Evolutionary conservation across 371 early-diverging fungal species (phyloP), one percentile per base, ranked within the genome.

Genomic region (Cokeromyces recurvatus): DNA sequence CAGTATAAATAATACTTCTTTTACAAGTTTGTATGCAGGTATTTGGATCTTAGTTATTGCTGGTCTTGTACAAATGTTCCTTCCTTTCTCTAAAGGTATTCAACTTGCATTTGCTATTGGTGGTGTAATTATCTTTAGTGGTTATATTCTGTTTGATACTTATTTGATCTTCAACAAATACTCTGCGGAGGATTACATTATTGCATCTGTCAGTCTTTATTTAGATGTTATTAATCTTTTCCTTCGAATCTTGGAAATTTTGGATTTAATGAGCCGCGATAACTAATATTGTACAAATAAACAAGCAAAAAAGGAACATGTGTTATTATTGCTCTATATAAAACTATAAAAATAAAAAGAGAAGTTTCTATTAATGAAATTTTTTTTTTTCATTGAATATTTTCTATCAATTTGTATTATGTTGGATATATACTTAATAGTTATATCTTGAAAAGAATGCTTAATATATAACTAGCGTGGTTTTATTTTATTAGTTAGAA

Each of bases 211-310:
- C 31, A 76, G 79, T 31, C 71, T 91, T 25, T 91, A 91, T 54
- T 67, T 91, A 45, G 91, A 91, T 55, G 51, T 91, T 10, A 63
- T 91, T 62, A 91, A 91, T 54, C 69, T 91, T 48, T 91, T 91
- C 68, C 36, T 91, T 24, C 74, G 78, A 29, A 75, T 91, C 32
- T 67, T 91, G 48, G 70, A 86, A 42, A 71, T 88, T 34, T 57
- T 87, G 24, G 44, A 48, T 16, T 31, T 46, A 22, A 23, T 32
- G 15, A 46, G 46, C 31, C 40, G 20, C 14, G 46, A 50, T 21
- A 29, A 29, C 29, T 29, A 11, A 29, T 5, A 8, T 29, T n/a
- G n/a, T n/a, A n/a, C n/a, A n/a, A n/a, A n/a, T n/a, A n/a, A n/a
- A n/a, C n/a, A n/a, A n/a, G n/a, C n/a, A n/a, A n/a, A n/a, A n/a